Evolutionary conservation across 2,329 filamentous ascomycete species (phyloP).

Genomic region (Colletotrichum sp.): DNA sequence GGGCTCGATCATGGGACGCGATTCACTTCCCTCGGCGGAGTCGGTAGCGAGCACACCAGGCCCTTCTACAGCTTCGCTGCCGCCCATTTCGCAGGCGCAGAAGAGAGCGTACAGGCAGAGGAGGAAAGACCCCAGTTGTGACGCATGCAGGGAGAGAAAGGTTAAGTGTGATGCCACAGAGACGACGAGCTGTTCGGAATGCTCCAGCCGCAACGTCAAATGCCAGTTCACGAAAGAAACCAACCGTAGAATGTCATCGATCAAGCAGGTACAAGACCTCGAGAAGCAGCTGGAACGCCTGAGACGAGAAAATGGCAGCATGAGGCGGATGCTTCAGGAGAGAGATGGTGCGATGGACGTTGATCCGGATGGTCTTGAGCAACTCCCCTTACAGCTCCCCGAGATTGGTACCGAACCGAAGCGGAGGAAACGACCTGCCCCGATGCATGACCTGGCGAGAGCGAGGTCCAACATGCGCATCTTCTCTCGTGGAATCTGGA

Average conservation of each 20-base stretch:
- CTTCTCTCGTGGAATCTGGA: constrained; percentile 80
- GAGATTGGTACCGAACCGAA: constrained; percentile 70
- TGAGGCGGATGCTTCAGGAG: constrained; percentile 69
- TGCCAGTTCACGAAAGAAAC: constrained; percentile 99
- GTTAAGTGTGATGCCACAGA: constrained; percentile 96
- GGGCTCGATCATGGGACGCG: constrained; percentile 58
- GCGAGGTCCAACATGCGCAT: constrained; percentile 76
- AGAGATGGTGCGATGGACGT: constrained; percentile 55
- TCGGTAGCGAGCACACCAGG: constrained; percentile 62
- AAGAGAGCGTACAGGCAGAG: constrained; percentile 95
- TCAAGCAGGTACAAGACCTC: constrained; percentile 97
- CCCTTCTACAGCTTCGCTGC: constrained; percentile 41
- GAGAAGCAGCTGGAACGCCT: constrained; percentile 88
- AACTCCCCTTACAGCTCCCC: constrained; percentile 63
- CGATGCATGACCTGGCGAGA: constrained; percentile 72
- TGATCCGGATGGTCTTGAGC: constrained; percentile 51
- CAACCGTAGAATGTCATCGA: constrained; percentile 97
- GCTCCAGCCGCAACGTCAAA: constrained; percentile 93
- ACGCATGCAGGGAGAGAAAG: constrained; percentile 89
- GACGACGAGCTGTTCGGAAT: constrained; percentile 95
- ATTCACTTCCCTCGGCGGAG: constrained; percentile 65
- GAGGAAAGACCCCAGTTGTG: constrained; percentile 95
- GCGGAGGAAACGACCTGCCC: constrained; percentile 64
- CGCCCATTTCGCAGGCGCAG: constrained; percentile 64
- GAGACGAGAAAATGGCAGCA: constrained; percentile 78